Conservation (phyloP, 2,329 filamentous ascomycete genomes). For the Botrytis byssoidea region DNA sequence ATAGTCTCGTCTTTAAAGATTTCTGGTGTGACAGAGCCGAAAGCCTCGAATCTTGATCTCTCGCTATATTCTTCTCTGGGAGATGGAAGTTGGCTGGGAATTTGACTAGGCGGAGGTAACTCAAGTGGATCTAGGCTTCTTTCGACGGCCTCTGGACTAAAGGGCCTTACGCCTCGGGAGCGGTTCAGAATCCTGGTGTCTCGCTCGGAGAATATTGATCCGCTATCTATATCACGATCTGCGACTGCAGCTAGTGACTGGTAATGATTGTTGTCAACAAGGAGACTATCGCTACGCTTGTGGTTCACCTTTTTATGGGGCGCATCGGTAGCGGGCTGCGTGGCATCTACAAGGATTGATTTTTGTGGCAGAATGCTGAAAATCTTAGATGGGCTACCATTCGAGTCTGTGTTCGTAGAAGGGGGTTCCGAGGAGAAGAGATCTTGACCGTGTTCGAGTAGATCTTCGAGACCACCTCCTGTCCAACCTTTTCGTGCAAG, state of each 20-base stretch:
- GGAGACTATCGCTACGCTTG: constrained; percentile 53
- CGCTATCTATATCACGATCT: constrained; percentile 42
- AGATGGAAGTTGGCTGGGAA: neutral
- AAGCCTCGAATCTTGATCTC: neutral
- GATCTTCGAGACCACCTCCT: constrained; percentile 63
- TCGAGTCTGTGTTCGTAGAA: constrained; percentile 41
- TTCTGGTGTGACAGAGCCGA: constrained; percentile 10
- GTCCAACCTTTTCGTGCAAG: constrained; percentile 66
- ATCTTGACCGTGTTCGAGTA: constrained; percentile 63
- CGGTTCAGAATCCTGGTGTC: constrained; percentile 45
- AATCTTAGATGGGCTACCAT: constrained; percentile 47
- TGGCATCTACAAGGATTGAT: constrained; percentile 58
- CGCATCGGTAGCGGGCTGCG: constrained; percentile 37
- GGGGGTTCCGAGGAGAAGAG: constrained; percentile 51
- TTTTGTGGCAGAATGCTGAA: constrained; percentile 65
- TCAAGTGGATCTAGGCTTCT: constrained; percentile 30
- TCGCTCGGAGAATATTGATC: constrained; percentile 53
- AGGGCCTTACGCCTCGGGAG: constrained; percentile 55
- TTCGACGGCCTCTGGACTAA: constrained; percentile 49
- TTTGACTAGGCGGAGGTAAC: constrained; percentile 12
- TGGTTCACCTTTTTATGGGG: constrained; percentile 37
- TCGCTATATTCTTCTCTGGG: constrained; percentile 12
- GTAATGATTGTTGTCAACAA: constrained; percentile 53
- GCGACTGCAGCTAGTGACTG: constrained; percentile 55
- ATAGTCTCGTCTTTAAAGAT: constrained; percentile 12